Conservation (phyloP, 768 basidiomycete species). For the Lactarius deliciosus region DNA sequence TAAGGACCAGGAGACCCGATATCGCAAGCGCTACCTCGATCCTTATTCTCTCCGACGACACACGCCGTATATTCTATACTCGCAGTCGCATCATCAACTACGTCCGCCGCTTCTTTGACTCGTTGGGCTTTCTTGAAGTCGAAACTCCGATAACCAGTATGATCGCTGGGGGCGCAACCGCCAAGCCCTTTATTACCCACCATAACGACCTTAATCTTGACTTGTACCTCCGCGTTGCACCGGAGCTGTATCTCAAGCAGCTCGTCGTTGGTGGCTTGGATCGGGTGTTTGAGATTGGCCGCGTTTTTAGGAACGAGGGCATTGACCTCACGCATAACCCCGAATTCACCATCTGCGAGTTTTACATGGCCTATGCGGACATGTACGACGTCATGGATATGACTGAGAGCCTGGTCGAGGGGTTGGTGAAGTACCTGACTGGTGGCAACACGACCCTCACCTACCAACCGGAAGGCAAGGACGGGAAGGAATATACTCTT, state of each 20-base stretch:
- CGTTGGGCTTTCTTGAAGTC: conserved; percentile 94
- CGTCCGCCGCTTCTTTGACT: conserved; percentile 85
- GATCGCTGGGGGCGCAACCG: conserved; percentile 95
- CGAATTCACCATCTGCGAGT: conserved; percentile 99
- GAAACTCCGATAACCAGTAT: conserved; percentile 98
- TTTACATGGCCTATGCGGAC: conserved; percentile 99
- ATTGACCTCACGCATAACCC: conserved; percentile 99
- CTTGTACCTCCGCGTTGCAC: conserved; percentile 94
- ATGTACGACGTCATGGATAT: conserved; percentile 99
- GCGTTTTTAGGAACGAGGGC: conserved; percentile 97
- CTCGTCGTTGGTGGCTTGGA: conserved; percentile 96
- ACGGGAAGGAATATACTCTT: conserved; percentile 69
- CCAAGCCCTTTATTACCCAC: conserved; percentile 98
- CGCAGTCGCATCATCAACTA: conserved; percentile 91
- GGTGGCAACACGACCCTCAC: conserved; percentile 74
- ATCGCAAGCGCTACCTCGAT: conserved; percentile 98
- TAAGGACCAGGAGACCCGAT: conserved; percentile 96
- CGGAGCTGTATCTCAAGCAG: conserved; percentile 97
- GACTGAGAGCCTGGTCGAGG: conserved; percentile 87
- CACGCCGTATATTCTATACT: conserved; percentile 87
- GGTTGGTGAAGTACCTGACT: conserved; percentile 84
- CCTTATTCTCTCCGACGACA: conserved; percentile 90
- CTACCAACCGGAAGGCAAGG: conserved; percentile 95
- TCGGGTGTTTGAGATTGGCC: conserved; percentile 97
- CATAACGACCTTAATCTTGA: conserved; percentile 98